Percentiles rank a stretch among this genome's conserved stretches.
phyloP scores from a whole-genome alignment of 225 moss, liverwort and hornwort species.

The Bryoerythrophyllum caledonicum region DNA sequence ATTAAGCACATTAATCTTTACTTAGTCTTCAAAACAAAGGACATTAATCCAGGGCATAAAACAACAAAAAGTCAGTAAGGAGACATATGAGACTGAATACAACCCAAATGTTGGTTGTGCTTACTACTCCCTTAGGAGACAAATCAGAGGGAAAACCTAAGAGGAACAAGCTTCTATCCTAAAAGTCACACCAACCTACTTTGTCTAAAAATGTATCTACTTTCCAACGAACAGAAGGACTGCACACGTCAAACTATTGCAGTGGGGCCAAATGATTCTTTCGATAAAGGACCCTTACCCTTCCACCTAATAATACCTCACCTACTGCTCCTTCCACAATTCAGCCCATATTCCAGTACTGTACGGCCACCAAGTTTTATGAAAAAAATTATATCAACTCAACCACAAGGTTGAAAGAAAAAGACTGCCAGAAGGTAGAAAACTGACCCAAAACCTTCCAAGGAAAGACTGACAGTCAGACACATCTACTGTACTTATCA shows the following conservation, averaged over 20 bases:
- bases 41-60: no score
- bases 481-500: conserved; percentile 34
- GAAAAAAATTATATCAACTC: conserved; percentile 30
- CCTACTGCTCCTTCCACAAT: not conserved
- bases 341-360: conserved; percentile 5
- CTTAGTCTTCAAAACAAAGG: no score
- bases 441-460: conserved; percentile 29
- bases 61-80: not conserved
- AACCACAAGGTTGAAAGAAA: conserved; percentile 20
- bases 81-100: not conserved
- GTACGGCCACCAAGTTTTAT: conserved; percentile 18
- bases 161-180: conserved; percentile 3
- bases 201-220: not conserved
- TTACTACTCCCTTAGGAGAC: not conserved
- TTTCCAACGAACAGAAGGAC: not conserved
- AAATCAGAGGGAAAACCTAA: not conserved
- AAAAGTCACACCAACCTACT: conserved; percentile 1
- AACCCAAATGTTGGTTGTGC: conserved; percentile 11
- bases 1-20: no score
- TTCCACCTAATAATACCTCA: not conserved
- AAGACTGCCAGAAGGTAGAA: conserved; percentile 24
- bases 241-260: conserved; percentile 5
- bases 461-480: conserved; percentile 33
- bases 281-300: not conserved
- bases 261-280: not conserved